Evolutionary conservation across 768 basidiomycete genomes (phyloP), one percentile per base, ranked within the genome.

Genomic region (Pisolithus orientalis): DNA sequence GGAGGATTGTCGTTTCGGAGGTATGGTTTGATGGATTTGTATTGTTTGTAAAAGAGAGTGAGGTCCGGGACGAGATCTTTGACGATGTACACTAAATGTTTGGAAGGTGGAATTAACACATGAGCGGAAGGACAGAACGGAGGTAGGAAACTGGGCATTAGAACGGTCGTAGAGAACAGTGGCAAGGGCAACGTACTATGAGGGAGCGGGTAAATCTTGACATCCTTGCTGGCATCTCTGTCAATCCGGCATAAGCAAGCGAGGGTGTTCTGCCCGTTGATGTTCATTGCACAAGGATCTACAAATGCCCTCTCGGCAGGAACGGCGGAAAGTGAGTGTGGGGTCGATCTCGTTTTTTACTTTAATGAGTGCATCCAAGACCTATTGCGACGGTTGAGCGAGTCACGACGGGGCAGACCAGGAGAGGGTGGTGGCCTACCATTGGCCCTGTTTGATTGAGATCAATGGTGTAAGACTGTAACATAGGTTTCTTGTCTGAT

Each of bases 211-310:
- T 99, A 99, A 59, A 99, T 85, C 80, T 97, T 98, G 58, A 80
- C 72, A 60, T 88, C 84, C 69, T 88, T 89, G 53, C 60, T 63
- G 16, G 71, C 61, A 54, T 81, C 77, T 60, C 93, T 78, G 73
- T 95, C 91, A 63, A 98, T 98, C 49, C 94, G 79, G 76, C 94
- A 97, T 50, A 98, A 76, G 72, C 96, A 99, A 9, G 95, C 94
- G 54, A 99, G 84, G 4, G 96, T 98, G 78, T 99, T 99, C 72
- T 90, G 85, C 49, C 95, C 95, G 67, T 98, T 85, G 66, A 99
- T 89, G 77, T 99, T 99, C 94, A 99, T 96, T 49, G 95, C 94
- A 67, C 95, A 98, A 98, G 5, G 91, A 94, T 38, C 95, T 95
- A 63, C 95, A 99, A 61, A 99, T 98, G 52, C 95, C 93, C 74